These are phyloP conservation scores for Entomortierella lignicola DNA, from an alignment of 192 early-diverging fungal species.

Conservation along the genomic window DNA sequence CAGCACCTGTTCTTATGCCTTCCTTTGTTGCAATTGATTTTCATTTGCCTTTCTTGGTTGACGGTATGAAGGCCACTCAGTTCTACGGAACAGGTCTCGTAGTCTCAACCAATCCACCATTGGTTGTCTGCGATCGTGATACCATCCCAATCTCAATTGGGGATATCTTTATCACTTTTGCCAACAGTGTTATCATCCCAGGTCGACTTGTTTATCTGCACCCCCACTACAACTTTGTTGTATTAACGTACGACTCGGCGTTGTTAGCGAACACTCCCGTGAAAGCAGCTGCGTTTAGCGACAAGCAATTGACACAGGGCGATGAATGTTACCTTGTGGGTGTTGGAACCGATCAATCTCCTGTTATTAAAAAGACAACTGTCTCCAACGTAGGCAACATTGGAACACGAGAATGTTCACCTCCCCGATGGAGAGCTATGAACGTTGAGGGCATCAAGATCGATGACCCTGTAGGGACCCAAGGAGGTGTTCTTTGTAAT, in stretches of 20 bases:
- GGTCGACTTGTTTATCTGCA: conserved; percentile 86
- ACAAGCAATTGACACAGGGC: conserved; percentile 70
- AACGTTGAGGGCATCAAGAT: conserved; percentile 72
- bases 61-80: conserved; percentile 78
- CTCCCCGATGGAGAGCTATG: conserved; percentile 72
- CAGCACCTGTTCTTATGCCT: conserved; percentile 79
- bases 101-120: conserved; percentile 78
- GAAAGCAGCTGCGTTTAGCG: conserved; percentile 67
- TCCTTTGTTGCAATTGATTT: conserved; percentile 86
- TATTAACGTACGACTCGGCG: conserved; percentile 83
- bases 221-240: conserved; percentile 88
- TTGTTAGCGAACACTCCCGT: conserved; percentile 84
- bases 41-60: conserved; percentile 83
- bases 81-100: conserved; percentile 83
- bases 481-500: conserved; percentile 77
- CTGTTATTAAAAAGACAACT: conserved; percentile 70
- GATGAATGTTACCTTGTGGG: conserved; percentile 69
- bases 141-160: conserved; percentile 84
- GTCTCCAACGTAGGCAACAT: conserved; percentile 73
- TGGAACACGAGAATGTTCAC: conserved; percentile 74
- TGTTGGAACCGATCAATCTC: conserved; percentile 61
- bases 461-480: conserved; percentile 72
- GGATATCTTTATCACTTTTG: conserved; percentile 86
- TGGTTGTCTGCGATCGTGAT: conserved; percentile 86
- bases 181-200: conserved; percentile 89